phyloP scores from a whole-genome alignment of 306 rosid species.

The Begonia fuchsioides region DNA sequence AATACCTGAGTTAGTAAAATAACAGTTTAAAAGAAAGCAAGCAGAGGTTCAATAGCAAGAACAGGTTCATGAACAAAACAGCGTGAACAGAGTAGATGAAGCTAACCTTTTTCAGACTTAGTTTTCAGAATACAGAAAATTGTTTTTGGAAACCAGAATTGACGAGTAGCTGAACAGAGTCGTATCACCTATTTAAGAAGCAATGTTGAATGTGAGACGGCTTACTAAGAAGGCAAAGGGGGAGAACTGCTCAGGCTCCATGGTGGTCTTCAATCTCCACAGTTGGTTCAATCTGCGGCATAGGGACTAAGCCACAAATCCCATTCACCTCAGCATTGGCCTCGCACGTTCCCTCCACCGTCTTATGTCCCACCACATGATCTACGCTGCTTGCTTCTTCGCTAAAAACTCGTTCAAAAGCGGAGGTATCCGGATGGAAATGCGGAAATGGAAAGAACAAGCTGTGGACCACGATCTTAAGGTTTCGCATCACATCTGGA shows the following conservation, averaged over 20 bases:
- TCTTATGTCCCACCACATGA: constrained; percentile 9
- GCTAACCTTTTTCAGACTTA: too few species aligned
- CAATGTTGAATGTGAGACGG: not conserved
- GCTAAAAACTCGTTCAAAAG: constrained; percentile 22
- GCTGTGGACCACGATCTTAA: constrained; percentile 44
- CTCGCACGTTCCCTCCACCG: constrained; percentile 23
- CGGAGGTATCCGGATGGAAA: constrained; percentile 30
- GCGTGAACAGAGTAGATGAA: too few species aligned
- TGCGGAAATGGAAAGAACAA: constrained; percentile 60
- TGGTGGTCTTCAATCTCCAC: constrained; percentile 63
- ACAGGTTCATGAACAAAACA: too few species aligned
- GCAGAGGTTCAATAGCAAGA: too few species aligned
- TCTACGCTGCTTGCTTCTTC: constrained; percentile 17
- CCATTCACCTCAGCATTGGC: constrained; percentile 19
- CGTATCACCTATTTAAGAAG: not conserved
- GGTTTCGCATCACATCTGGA: constrained; percentile 40
- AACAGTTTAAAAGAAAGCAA: too few species aligned
- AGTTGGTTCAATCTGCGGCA: constrained; percentile 25
- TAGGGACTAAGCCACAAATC: constrained; percentile 21
- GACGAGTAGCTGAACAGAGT: too few species aligned
- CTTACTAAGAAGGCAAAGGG: not conserved
- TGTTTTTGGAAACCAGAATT: too few species aligned
- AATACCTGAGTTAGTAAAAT: too few species aligned
- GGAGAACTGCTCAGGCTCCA: constrained; percentile 20
- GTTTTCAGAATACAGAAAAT: too few species aligned